Conservation (phyloP, 2,329 filamentous ascomycete genomes). For the Diaporthe sp. region DNA sequence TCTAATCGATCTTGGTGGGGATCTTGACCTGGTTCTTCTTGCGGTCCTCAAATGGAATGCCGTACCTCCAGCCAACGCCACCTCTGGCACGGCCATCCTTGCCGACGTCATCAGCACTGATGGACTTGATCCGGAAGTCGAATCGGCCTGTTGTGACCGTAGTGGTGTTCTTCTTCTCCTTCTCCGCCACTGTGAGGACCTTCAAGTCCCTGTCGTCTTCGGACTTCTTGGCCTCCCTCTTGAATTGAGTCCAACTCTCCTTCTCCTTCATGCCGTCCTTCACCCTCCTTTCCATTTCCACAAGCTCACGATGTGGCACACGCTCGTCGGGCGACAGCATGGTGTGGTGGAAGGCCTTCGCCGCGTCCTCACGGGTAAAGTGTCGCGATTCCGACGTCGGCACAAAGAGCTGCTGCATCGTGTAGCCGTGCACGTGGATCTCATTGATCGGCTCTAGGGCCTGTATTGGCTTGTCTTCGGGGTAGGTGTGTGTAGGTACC, state of each 20-base stretch:
- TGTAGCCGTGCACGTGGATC: conserved; percentile 72
- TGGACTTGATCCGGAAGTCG: conserved; percentile 74
- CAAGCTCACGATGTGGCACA: conserved; percentile 73
- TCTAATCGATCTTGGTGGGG: conserved; percentile 67
- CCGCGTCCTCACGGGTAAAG: conserved; percentile 76
- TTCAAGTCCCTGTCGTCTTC: conserved; percentile 58
- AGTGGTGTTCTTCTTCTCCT: conserved; percentile 57
- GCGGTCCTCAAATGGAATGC: conserved; percentile 72
- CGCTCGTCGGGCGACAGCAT: conserved; percentile 73
- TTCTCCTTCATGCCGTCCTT: conserved; percentile 52
- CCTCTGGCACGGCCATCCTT: conserved; percentile 63
- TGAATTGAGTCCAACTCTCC: conserved; percentile 58
- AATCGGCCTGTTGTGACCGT: conserved; percentile 66
- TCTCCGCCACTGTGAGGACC: conserved; percentile 51
- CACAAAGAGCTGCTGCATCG: conserved; percentile 75
- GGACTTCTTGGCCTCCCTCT: conserved; percentile 53
- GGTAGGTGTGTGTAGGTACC: conserved; percentile 79
- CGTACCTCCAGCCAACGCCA: conserved; percentile 74
- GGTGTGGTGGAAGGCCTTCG: conserved; percentile 71
- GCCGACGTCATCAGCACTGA: conserved; percentile 70
- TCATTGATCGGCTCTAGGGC: conserved; percentile 75
- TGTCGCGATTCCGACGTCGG: conserved; percentile 73
- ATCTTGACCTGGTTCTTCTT: conserved; percentile 77
- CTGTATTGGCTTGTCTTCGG: conserved; percentile 57
- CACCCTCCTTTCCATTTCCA: conserved; percentile 66